Conservation (phyloP, 2,329 filamentous ascomycete species). For the Rhynchosporium secalis region DNA sequence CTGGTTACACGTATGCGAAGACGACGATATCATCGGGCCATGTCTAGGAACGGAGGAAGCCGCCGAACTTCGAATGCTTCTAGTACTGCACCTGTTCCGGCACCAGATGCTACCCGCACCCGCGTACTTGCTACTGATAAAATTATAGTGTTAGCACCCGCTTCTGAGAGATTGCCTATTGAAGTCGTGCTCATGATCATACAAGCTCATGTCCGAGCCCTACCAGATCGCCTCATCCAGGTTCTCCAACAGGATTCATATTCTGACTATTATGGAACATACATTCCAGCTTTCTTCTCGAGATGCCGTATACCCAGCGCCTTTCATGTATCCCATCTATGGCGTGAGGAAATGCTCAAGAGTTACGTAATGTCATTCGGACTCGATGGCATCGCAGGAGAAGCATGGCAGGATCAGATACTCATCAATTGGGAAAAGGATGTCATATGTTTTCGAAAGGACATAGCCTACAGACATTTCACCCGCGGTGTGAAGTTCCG, state of each 20-base stretch:
- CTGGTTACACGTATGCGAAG: too few relatives aligned
- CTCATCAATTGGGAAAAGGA: background rate
- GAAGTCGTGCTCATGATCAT: too few relatives aligned
- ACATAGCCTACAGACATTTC: background rate
- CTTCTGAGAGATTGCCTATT: too few relatives aligned
- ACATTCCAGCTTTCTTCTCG: background rate
- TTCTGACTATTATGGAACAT: accelerated
- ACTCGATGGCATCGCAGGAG: background rate
- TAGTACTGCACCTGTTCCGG: too few relatives aligned
- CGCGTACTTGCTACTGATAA: too few relatives aligned
- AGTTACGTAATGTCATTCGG: background rate
- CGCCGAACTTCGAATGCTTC: too few relatives aligned
- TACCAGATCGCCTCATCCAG: background rate
- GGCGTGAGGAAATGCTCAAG: background rate
- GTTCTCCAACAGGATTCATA: background rate
- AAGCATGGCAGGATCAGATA: background rate
- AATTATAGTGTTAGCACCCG: too few relatives aligned
- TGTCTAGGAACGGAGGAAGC: too few relatives aligned
- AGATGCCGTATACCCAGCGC: background rate
- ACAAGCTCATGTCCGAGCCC: background rate
- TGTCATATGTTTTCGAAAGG: background rate
- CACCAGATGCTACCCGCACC: too few relatives aligned
- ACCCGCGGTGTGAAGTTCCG: too few relatives aligned
- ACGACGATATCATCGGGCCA: too few relatives aligned
- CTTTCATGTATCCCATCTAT: background rate